Evolutionary conservation across 345 rosid species (phyloP), one percentile per base, ranked within the genome.

Genomic region (Eucalyptus coolabah): DNA sequence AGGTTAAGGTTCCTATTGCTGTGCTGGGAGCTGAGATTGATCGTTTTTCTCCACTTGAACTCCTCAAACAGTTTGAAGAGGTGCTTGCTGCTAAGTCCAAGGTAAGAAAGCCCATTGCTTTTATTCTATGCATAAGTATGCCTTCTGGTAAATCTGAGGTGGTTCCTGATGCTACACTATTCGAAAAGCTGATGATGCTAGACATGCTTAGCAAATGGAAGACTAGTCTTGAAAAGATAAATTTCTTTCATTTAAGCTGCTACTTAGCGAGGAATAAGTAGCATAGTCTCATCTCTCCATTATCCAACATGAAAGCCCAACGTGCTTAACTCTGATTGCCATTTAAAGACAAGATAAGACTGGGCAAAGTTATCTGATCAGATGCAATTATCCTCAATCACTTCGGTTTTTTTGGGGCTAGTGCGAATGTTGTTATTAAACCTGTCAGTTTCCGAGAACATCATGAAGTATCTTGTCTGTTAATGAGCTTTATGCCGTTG

Each of bases 11-110:
- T 88, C 95, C 94, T 50, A 88, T 92, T 85, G 89, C 92, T 28
- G 54, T 91, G 40, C 88, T 92, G 30, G 95, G 94, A 87, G 95
- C 94, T 28, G 95, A 93, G 91, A 87, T 87, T 24, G 95, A 92
- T 86, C 89, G 65, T 89, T 88, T 45, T 5, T 92, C 92, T 54
- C 95, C 94, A 32, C 95, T 91, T 50, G 92, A 89, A 32, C 92
- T 93, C 67, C 26, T 93, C 91, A 91, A 91, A 88, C 92, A 92
- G 91, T 93, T 91, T 86, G 94, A 92, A 88, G 93, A 91, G 65
- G 88, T 86, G 49, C 91, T 92, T 45, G 86, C 91, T 86, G 89
- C 94, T 28, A 93, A 92, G 80, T 50, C 93, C 56, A 93, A 91
- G 89, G 95, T 91, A 91, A 12, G 91, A 77, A 65, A 40, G 49